Conservation (phyloP, 345 rosid species). For the Fremontodendron californicum region DNA sequence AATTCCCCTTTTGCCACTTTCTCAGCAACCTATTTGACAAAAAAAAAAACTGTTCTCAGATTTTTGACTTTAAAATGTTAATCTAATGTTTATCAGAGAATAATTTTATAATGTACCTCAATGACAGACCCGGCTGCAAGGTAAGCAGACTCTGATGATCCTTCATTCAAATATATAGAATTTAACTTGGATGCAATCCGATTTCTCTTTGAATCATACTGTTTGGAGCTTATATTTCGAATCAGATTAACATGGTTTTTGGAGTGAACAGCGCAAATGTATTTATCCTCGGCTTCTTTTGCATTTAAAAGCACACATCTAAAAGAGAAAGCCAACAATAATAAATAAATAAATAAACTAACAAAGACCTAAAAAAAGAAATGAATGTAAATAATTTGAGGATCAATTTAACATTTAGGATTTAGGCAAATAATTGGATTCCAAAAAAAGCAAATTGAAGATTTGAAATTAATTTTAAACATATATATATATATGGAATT, state of each 20-base stretch:
- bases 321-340: slow-evolving; percentile 16
- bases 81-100: neutral
- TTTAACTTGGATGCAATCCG: slow-evolving; percentile 54
- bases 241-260: slow-evolving; percentile 58
- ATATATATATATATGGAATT: neutral
- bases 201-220: slow-evolving; percentile 46
- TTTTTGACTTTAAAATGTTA: neutral
- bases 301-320: slow-evolving; percentile 75
- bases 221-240: slow-evolving; percentile 56
- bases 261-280: slow-evolving; percentile 58
- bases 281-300: slow-evolving; percentile 61
- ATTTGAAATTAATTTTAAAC: neutral
- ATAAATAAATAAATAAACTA: neutral
- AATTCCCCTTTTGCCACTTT: slow-evolving; percentile 81
- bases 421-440: neutral
- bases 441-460: neutral
- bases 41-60: neutral
- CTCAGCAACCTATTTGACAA: slow-evolving; percentile 46
- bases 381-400: neutral
- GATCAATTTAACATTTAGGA: neutral
- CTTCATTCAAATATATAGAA: slow-evolving; percentile 78
- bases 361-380: neutral
- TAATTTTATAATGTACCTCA: slow-evolving; percentile 41
- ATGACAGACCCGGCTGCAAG: slow-evolving; percentile 88
- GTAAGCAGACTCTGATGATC: slow-evolving; percentile 82